A percentile compares a stretch with the other conserved stretches of the same genome.
Conservation (phyloP, 2,329 filamentous ascomycete genomes). For the Sordariomycetes sp. region DNA sequence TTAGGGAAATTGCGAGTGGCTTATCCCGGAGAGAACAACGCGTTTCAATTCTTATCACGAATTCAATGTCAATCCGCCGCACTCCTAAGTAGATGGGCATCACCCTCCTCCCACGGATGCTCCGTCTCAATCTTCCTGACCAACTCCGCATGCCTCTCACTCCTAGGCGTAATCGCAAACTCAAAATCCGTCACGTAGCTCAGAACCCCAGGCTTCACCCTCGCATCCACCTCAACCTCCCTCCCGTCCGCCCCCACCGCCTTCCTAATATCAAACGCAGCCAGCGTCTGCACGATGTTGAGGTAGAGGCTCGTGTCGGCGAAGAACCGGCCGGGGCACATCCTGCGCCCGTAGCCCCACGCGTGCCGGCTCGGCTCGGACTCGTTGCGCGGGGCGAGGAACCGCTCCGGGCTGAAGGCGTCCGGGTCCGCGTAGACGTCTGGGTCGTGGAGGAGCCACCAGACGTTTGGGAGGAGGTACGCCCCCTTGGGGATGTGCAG, state of each 20-base stretch:
- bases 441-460: constrained; percentile 43
- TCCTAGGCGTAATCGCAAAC: not conserved
- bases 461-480: constrained; percentile 12
- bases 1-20: too few relatives aligned
- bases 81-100: not conserved
- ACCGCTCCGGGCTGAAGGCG: constrained; percentile 21
- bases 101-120: not conserved
- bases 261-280: constrained; percentile 30
- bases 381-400: constrained; percentile 16
- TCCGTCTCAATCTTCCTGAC: not conserved
- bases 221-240: not conserved
- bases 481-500: constrained; percentile 27
- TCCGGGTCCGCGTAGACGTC: constrained; percentile 44
- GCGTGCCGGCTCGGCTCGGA: constrained; percentile 15
- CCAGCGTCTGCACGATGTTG: constrained; percentile 26
- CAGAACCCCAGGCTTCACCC: not conserved
- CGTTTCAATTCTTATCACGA: too few relatives aligned
- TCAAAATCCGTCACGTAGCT: not conserved
- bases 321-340: constrained; percentile 21
- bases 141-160: not conserved
- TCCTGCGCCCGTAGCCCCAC: constrained; percentile 24
- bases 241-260: not conserved
- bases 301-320: constrained; percentile 20
- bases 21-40: too few relatives aligned
- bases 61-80: too few relatives aligned